Percentiles rank a stretch among this genome's conserved stretches.
Conservation (phyloP, 2,329 filamentous ascomycete species). For the Aotearoamyces nothofagi region DNA sequence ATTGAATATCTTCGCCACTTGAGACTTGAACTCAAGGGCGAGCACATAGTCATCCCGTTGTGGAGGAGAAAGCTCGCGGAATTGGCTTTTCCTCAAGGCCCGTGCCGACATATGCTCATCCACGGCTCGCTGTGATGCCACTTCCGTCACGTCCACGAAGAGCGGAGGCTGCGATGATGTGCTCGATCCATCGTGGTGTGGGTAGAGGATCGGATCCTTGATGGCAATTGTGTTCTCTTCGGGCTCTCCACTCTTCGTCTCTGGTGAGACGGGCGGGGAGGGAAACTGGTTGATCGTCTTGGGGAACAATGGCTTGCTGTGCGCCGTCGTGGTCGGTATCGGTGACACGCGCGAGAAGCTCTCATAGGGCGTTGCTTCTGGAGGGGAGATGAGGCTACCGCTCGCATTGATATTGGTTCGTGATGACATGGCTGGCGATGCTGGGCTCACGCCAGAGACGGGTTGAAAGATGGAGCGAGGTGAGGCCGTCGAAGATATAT, state of each 20-base stretch:
- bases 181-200: conserved; percentile 24
- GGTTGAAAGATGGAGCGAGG: no score
- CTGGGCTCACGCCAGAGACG: no score
- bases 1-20: conserved; percentile 25
- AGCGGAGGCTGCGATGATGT: conserved; percentile 32
- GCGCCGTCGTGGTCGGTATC: conserved; percentile 1
- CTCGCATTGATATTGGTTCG: conserved; percentile 23
- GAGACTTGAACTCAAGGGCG: conserved; percentile 34
- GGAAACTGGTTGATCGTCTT: conserved; percentile 19
- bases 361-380: conserved; percentile 36
- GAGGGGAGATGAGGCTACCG: conserved; percentile 45
- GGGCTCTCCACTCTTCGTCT: conserved; percentile 17
- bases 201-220: conserved; percentile 44
- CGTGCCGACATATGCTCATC: conserved; percentile 23
- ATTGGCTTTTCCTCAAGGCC: conserved; percentile 20
- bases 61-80: conserved; percentile 30
- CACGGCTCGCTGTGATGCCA: conserved; percentile 27
- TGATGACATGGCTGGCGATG: no score
- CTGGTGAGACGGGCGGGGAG: conserved; percentile 44
- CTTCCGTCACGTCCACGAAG: conserved; percentile 29
- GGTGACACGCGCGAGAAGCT: conserved; percentile 27
- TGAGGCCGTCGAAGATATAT: no score
- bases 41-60: conserved; percentile 37
- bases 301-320: conserved; percentile 9
- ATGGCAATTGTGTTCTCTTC: conserved; percentile 19